Conservation (phyloP, 176 grass and related monocot genomes). For the Triticum urartu region DNA sequence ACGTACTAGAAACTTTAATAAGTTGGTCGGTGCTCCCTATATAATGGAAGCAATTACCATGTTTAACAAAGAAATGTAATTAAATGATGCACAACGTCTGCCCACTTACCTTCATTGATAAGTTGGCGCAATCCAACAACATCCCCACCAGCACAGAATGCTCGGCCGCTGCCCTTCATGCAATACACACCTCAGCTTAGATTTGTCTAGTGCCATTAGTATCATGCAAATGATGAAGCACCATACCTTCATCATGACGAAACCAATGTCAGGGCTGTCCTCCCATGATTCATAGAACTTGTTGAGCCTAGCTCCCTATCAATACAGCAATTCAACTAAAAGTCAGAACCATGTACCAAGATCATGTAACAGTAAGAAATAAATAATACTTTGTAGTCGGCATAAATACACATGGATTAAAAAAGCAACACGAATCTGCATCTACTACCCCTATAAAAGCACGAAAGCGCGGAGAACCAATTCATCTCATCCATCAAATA, state of each 20-base stretch:
- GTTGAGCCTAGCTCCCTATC: slow-evolving; percentile 67
- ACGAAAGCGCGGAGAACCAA: no score
- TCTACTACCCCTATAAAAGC: no score
- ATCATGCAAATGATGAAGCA: slow-evolving; percentile 26
- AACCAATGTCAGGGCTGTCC: slow-evolving; percentile 85
- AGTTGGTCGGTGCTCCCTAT: background rate
- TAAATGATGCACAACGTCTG: background rate
- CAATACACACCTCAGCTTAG: slow-evolving; percentile 47
- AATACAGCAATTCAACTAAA: slow-evolving; percentile 27
- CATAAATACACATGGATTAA: background rate
- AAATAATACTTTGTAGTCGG: background rate
- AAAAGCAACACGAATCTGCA: background rate
- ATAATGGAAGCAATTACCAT: background rate
- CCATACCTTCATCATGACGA: slow-evolving; percentile 95
- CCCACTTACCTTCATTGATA: slow-evolving; percentile 55
- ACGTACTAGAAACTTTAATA: background rate
- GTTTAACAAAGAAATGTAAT: background rate
- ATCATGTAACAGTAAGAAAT: background rate
- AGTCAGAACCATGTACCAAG: background rate
- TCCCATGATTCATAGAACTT: slow-evolving; percentile 96
- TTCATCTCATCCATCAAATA: no score
- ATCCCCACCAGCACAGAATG: slow-evolving; percentile 83
- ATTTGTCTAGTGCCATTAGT: background rate
- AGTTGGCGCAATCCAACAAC: slow-evolving; percentile 43
- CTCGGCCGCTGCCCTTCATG: slow-evolving; percentile 72